Conservation (phyloP, 1,139 yeast species). For the Protomyces lactucae-debilis region DNA sequence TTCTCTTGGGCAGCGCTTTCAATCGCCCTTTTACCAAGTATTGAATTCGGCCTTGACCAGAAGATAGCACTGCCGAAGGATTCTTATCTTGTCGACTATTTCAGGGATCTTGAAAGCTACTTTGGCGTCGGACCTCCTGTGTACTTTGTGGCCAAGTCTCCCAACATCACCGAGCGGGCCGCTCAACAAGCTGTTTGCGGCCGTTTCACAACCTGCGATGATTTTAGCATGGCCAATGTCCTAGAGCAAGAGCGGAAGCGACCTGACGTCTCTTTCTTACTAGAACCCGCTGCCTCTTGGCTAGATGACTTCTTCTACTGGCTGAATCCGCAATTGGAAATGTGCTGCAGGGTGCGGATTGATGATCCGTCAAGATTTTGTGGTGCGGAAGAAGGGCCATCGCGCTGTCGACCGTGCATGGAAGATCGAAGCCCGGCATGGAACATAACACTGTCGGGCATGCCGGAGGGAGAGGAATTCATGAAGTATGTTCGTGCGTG, state of each 20-base stretch:
- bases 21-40: slow-evolving; percentile 59
- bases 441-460: slow-evolving; percentile 71
- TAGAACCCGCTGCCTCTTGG: slow-evolving; percentile 87
- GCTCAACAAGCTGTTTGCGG: slow-evolving; percentile 80
- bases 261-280: slow-evolving; percentile 57
- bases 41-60: slow-evolving; percentile 81
- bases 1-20: slow-evolving; percentile 62
- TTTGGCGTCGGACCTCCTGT: slow-evolving; percentile 89
- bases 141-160: slow-evolving; percentile 66
- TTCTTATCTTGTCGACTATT: slow-evolving; percentile 75
- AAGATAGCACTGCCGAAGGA: slow-evolving; percentile 77
- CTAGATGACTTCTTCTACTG: slow-evolving; percentile 82
- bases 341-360: slow-evolving; percentile 66
- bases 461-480: slow-evolving; percentile 73
- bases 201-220: slow-evolving; percentile 74
- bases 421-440: slow-evolving; percentile 55
- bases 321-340: slow-evolving; percentile 79
- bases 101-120: slow-evolving; percentile 65
- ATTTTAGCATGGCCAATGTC: slow-evolving; percentile 73
- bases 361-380: slow-evolving; percentile 48
- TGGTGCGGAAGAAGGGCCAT: slow-evolving; percentile 60
- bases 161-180: slow-evolving; percentile 56
- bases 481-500: slow-evolving; percentile 69
- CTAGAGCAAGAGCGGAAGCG: slow-evolving; percentile 80
- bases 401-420: slow-evolving; percentile 71